Base-by-base conservation (phyloP, 345 rosid genomes). In the Toxicodendron radicans region DNA sequence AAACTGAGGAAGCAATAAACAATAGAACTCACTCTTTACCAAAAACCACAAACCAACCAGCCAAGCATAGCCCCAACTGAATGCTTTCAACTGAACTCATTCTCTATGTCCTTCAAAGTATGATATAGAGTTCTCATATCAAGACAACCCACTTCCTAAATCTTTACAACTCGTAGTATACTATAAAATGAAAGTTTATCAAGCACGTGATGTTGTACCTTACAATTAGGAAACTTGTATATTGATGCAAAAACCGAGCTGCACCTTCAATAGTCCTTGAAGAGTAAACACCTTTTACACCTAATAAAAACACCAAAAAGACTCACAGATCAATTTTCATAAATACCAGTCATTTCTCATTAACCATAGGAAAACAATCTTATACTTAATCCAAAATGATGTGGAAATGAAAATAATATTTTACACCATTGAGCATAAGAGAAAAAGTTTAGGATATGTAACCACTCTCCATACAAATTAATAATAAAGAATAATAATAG, bases 201-300 rank as follows among this genome's bases (percentile, higher is more conserved):
- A 61, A 30, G 27, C 18, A 70, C 61, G 56, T 1, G 43, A 65
- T 23, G 32, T 27, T 53, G 77, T 81, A 95, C 97, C 92, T 85
- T 68, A 56, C 73, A 74, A 78, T 82, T 71, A 87, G 78, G 73
- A 72, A 87, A 79, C 87, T 74, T 62, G 90, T 76, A 82, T 92
- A 95, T 2, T 90, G 89, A 79, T 77, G 80, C 21, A 92, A 70
- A 85, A 88, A 92, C 24, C 35, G 73, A 68, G 82, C 76, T 64
- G 92, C 97, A 71, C 87, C 85, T 76, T 87, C 89, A 53, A 86
- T 84, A 48, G 90, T 86, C 81, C 63, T 85, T 59, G 99, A 92
- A 78, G 89, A 85, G 80, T 92, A 95, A 68, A 81, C 84, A 77
- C 94, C 93, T 85, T 86, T 89, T 51, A 85, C 66, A 77, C 99